phyloP scores from a whole-genome alignment of 2,329 filamentous ascomycete genomes.

The Trichoderma brevicompactum region DNA sequence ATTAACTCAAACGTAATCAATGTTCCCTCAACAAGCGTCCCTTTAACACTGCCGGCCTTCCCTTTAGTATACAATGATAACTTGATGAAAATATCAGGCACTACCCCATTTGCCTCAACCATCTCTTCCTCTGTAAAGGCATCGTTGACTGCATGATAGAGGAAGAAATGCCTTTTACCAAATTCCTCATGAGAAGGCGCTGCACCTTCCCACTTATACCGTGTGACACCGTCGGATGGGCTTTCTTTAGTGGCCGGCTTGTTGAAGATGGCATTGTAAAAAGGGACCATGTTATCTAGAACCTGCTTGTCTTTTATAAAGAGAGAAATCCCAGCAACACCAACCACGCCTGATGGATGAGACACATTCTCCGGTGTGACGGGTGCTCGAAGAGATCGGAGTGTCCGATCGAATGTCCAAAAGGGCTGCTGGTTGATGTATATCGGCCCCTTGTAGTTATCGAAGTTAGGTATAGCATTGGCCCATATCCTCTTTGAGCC shows the following conservation, averaged over 20 bases:
- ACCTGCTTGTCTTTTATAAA: conserved; percentile 7
- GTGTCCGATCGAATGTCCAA: conserved; percentile 19
- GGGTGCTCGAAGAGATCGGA: background rate
- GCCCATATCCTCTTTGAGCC: conserved; percentile 13
- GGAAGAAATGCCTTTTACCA: conserved; percentile 11
- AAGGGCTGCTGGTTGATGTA: conserved; percentile 21
- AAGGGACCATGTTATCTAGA: background rate
- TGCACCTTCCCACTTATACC: conserved; percentile 6
- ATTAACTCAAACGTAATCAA: conserved; percentile 3
- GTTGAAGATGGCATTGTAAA: conserved; percentile 19
- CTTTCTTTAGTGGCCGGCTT: background rate
- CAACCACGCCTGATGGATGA: conserved; percentile 5
- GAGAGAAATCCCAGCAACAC: conserved; percentile 11
- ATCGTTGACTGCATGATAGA: background rate
- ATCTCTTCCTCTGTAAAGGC: conserved; percentile 18
- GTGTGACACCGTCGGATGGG: background rate
- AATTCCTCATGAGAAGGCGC: background rate
- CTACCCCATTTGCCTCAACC: background rate
- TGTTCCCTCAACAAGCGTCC: conserved; percentile 4
- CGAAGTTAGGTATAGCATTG: conserved; percentile 17
- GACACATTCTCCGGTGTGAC: background rate
- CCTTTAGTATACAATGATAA: conserved; percentile 10
- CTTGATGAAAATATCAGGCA: conserved; percentile 23
- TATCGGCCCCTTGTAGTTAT: background rate
- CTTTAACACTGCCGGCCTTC: background rate